Base-by-base conservation (phyloP, 257 asterid genomes). In the Solanum arcanum region DNA sequence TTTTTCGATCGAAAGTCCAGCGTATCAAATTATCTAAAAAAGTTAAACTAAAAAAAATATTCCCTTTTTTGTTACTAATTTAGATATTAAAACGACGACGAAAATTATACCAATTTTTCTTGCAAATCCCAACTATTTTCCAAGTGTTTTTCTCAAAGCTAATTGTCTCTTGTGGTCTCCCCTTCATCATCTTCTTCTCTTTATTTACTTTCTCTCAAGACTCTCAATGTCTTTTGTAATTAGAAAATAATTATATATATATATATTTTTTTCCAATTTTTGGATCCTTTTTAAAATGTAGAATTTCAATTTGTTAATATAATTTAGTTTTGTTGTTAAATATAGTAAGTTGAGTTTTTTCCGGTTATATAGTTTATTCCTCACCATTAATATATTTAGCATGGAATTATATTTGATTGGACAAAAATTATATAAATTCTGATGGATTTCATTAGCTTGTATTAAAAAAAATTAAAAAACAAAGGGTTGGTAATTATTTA, bases 81-180 rank as follows among this genome's bases (percentile, higher is more conserved):
- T 33, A 87, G 23, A 87, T 41, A 25, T 81, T 82, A 7, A 87
- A 74, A 33, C 86, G 86, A 27, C 77, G 83, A 42, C 89, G 89
- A 9, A 87, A 83, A 11, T 81, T 81, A 15, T 87, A 87, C 89
- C 89, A 87, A 18, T 15, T 72, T 87, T 59, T 87, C 83, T 87
- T 87, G 86, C 76, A 64, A 66, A 87, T 41, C 15, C 89, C 89
- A 74, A 87, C 66, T 2, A 87, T 8, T 73, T 80, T 87, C 89
- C 89, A 87, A n/a, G 89, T 62, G n/a, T 46, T 44, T 73, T 31
- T 76, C 44, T 88, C 83, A 47, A 56, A 86, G 84, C 83, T 73
- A 47, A 80, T 80, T 81, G 70, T 33, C 31, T 81, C 64, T 49
- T 49, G 44, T 81, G 85, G 18, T 81, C 85, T 81, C 85, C 85